These are phyloP conservation scores for Gremmenia infestans DNA, from an alignment of 2,329 filamentous ascomycete species.

Conservation along the genomic window DNA sequence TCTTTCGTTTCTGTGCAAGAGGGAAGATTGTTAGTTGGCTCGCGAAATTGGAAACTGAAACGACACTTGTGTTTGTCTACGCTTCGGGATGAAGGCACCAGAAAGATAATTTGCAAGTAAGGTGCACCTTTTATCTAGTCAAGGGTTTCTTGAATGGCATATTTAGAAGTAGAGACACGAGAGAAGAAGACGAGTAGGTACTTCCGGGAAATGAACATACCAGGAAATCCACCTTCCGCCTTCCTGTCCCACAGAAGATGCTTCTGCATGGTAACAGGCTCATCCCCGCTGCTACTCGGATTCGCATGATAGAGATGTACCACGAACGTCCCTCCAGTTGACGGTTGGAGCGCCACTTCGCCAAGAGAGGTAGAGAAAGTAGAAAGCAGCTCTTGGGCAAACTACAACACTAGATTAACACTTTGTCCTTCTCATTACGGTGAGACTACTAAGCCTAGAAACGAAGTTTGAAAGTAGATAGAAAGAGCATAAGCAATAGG, in stretches of 20 bases:
- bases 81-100: not conserved
- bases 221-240: conserved; percentile 79
- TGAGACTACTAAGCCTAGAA: not conserved
- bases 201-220: conserved; percentile 33
- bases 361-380: conserved; percentile 82
- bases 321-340: conserved; percentile 77
- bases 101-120: not conserved
- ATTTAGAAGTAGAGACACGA: not conserved
- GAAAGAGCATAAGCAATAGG: not conserved
- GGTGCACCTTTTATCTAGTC: not conserved
- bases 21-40: not conserved
- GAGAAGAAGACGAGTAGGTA: not conserved
- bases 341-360: conserved; percentile 81
- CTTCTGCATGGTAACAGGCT: conserved; percentile 34
- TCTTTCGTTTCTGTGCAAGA: conserved; percentile 67
- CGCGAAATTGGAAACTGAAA: no score
- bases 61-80: not conserved
- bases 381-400: conserved; percentile 89
- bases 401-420: conserved; percentile 45
- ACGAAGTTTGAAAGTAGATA: not conserved
- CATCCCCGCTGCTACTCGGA: conserved; percentile 7
- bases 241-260: conserved; percentile 84
- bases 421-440: not conserved
- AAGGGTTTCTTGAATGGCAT: not conserved
- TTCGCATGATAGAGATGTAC: conserved; percentile 54